Conservation (phyloP, 176 grass and related monocot genomes). For the Lolium rigidum region DNA sequence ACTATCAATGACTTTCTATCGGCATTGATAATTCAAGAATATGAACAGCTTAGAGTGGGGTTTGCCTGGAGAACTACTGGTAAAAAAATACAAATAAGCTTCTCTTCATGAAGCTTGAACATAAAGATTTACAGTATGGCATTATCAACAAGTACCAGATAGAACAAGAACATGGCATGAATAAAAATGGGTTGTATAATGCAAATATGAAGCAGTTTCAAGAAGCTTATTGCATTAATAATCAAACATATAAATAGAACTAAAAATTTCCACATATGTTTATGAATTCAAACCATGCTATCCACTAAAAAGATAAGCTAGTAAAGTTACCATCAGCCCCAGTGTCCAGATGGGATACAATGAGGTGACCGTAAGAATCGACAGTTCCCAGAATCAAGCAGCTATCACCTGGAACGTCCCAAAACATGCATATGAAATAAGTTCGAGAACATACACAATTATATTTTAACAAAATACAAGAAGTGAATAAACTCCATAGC, state of each 20-base stretch:
- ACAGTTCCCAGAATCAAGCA: constrained; percentile 89
- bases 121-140: not conserved
- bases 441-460: not conserved
- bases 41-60: not conserved
- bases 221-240: not conserved
- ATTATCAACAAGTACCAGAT: constrained; percentile 35
- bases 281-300: not conserved
- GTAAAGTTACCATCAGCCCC: constrained; percentile 73
- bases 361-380: constrained; percentile 85
- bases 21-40: constrained; percentile 12
- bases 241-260: constrained; percentile 2
- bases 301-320: constrained; percentile 30
- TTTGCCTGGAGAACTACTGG: not conserved
- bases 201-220: constrained; percentile 29
- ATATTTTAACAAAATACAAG: not conserved
- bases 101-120: constrained; percentile 13
- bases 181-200: not conserved
- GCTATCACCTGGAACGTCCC: constrained; percentile 58
- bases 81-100: not conserved
- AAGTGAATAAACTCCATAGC: not conserved
- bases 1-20: constrained; percentile 1
- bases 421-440: constrained; percentile 17
- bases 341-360: constrained; percentile 73
- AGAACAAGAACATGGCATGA: not conserved
- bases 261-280: not conserved